Conservation (phyloP, 345 rosid genomes). For the Hevea brasiliensis region DNA sequence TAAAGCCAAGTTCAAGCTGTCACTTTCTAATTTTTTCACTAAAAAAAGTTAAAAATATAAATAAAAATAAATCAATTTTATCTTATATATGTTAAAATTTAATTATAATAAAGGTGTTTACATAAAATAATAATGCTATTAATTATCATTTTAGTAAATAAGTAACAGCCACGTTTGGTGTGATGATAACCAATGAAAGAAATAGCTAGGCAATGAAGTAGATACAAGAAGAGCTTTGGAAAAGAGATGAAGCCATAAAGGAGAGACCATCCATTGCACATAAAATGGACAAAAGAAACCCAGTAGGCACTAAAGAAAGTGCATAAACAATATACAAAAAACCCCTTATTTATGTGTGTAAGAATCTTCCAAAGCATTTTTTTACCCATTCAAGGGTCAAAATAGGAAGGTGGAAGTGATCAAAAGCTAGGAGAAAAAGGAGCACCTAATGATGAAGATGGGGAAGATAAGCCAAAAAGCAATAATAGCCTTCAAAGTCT, state of each 20-base stretch:
- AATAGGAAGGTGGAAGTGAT: constrained; percentile 12
- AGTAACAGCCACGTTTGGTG: constrained; percentile 12
- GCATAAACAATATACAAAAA: background rate
- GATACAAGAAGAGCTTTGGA: background rate
- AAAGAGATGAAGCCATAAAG: constrained; percentile 4
- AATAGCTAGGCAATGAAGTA: background rate
- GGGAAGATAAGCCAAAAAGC: background rate
- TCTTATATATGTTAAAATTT: too few relatives aligned
- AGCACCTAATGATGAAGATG: constrained; percentile 9
- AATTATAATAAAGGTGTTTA: too few relatives aligned
- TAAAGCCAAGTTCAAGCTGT: too few relatives aligned
- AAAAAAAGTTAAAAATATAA: too few relatives aligned
- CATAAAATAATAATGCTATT: too few relatives aligned
- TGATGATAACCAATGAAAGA: background rate
- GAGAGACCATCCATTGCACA: background rate
- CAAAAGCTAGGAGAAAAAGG: background rate
- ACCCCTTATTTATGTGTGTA: background rate
- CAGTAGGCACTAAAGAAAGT: constrained; percentile 1
- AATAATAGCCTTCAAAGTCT: too few relatives aligned
- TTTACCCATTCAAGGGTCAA: constrained; percentile 5
- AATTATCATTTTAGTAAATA: too few relatives aligned
- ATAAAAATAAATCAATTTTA: too few relatives aligned
- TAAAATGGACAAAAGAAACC: background rate
- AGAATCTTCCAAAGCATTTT: constrained; percentile 33
- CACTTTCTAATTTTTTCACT: too few relatives aligned